phyloP scores from a whole-genome alignment of 2,329 filamentous ascomycete genomes.

The Pseudocercospora pini-densiflorae region DNA sequence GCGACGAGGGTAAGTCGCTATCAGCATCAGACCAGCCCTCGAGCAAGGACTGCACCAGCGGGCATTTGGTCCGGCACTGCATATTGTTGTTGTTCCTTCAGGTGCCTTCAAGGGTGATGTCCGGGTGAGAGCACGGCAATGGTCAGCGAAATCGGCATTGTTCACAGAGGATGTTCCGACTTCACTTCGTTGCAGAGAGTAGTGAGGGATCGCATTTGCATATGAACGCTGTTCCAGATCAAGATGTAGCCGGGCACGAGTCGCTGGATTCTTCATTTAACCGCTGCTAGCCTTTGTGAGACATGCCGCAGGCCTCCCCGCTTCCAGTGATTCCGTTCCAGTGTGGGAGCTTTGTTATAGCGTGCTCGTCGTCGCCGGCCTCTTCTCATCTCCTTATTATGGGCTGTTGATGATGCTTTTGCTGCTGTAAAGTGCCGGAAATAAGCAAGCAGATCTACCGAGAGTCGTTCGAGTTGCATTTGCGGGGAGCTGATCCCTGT shows the following conservation, averaged over 20 bases:
- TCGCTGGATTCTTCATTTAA: neutral
- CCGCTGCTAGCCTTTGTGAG: neutral
- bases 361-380: neutral
- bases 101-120: no score
- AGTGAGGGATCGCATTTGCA: neutral
- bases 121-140: no score
- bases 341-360: neutral
- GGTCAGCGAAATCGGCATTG: no score
- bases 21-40: no score
- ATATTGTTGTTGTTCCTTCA: no score
- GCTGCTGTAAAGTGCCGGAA: neutral
- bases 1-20: no score
- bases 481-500: neutral
- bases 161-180: no score
- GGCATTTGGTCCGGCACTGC: no score
- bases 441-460: constrained; percentile 2
- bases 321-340: neutral
- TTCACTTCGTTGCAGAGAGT: neutral
- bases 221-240: neutral
- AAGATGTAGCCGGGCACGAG: neutral
- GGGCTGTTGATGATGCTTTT: neutral
- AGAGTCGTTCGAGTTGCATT: neutral
- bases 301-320: neutral
- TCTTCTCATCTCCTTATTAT: neutral
- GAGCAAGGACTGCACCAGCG: no score